These are phyloP conservation scores for Acer negundo DNA, from an alignment of 345 rosid species.

Conservation along the genomic window DNA sequence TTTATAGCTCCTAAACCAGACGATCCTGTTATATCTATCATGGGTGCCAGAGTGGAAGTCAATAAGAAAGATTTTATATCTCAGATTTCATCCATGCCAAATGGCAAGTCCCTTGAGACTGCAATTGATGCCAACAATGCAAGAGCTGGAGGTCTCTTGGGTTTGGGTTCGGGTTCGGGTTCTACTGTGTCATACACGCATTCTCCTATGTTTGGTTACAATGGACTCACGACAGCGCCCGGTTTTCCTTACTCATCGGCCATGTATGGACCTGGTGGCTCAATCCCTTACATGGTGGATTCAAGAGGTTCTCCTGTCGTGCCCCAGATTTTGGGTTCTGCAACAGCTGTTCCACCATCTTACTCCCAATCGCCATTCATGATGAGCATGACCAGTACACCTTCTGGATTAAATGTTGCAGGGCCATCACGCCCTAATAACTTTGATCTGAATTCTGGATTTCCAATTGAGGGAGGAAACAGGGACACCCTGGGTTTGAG, in stretches of 20 bases:
- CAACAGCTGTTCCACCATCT: constrained; percentile 45
- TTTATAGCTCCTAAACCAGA: constrained; percentile 50
- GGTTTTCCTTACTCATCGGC: constrained; percentile 54
- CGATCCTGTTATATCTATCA: constrained; percentile 66
- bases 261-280: constrained; percentile 58
- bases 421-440: constrained; percentile 51
- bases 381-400: constrained; percentile 59
- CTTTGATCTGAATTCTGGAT: constrained; percentile 72
- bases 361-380: constrained; percentile 63
- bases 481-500: constrained; percentile 52
- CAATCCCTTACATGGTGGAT: constrained; percentile 77
- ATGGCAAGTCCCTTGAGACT: constrained; percentile 59
- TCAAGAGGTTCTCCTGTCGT: constrained; percentile 65
- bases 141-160: constrained; percentile 59
- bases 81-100: constrained; percentile 48
- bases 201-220: constrained; percentile 62
- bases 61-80: constrained; percentile 52
- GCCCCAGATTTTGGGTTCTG: constrained; percentile 63
- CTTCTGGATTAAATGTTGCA: constrained; percentile 50
- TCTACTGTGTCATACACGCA: constrained; percentile 55
- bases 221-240: constrained; percentile 52
- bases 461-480: constrained; percentile 61
- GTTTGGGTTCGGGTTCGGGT: constrained; percentile 64
- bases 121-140: constrained; percentile 42
- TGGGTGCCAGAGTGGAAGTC: constrained; percentile 75